phyloP scores from a whole-genome alignment of 2,329 filamentous ascomycete genomes.

The Neonectria punicea region DNA sequence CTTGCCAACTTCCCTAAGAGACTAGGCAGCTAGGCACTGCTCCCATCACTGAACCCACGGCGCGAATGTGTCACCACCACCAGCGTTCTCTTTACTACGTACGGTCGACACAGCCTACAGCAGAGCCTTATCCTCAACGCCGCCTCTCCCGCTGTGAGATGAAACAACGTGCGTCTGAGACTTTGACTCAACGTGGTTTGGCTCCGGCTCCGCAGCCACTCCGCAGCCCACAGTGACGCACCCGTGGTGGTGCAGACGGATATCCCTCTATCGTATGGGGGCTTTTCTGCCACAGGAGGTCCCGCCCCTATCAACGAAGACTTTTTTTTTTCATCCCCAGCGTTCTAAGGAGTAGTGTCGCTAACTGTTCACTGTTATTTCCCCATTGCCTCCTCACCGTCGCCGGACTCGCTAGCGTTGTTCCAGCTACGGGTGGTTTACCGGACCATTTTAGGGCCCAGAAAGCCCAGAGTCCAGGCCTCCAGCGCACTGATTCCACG shows the following conservation, averaged over 20 bases:
- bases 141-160: slow-evolving; percentile 1
- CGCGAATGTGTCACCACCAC: not conserved
- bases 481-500: not conserved
- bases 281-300: not conserved
- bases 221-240: not conserved
- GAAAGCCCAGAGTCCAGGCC: not conserved
- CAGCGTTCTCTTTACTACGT: not conserved
- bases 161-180: slow-evolving; percentile 9
- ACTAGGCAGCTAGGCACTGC: not conserved
- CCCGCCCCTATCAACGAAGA: not conserved
- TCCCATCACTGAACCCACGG: not conserved
- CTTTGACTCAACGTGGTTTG: not conserved
- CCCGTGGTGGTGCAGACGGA: not conserved
- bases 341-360: not conserved
- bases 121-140: not conserved
- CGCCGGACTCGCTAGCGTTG: not conserved
- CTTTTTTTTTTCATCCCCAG: not conserved
- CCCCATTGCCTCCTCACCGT: not conserved
- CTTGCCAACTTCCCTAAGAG: not conserved
- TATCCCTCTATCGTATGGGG: not conserved
- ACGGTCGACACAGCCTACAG: not conserved
- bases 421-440: not conserved
- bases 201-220: not conserved
- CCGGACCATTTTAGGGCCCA: not conserved
- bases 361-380: not conserved